Evolutionary conservation across 2,329 filamentous ascomycete species (phyloP), one percentile per base, ranked within the genome.

Genomic region (Hirsutella minnesotensis): DNA sequence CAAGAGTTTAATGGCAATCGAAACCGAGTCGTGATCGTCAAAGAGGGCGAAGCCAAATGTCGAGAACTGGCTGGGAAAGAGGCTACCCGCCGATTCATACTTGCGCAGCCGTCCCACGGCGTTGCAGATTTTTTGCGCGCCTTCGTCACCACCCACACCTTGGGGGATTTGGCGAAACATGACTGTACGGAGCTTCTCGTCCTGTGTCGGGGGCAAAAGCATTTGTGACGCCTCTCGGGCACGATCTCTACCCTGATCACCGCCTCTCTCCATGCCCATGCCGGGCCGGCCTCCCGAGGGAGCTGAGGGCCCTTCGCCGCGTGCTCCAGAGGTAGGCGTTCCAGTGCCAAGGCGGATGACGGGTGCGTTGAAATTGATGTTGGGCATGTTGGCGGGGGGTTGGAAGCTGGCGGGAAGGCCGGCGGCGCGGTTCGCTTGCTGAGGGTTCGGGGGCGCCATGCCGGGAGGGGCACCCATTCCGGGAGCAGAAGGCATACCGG

Each of bases 361-460:
- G 44, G 90, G 89, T 30, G 92, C 92, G 56, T 86, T 94, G 70
- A 96, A 95, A 69, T 98, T 95, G 70, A 98, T 95, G 61, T 94
- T 94, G 41, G 90, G 88, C 75, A 95, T 86, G 59, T 92, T 95
- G 40, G 85, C 72, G 9, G 90, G 89, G 39, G 87, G 79, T 68
- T 94, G 86, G 65, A 95, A 95, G 63, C 80, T 86, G 46, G 81
- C 70, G 48, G 86, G 87, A 50, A 94, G 80, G 56, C 79, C 81
- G 62, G 77, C 85, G 60, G 85, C 85, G 70, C 85, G 81, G 68
- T 81, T 85, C 67, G 84, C 76, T 69, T 86, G 83, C 54, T 81
- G 74, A 59, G 73, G 72, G 62, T 77, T 85, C 57, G 79, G 72
- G 69, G 83, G 83, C 59, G 76, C 79, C 61, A 88, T 86, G 59